These are phyloP conservation scores for Coelastrella sp. DNA, from an alignment of 139 green algal species.

Conservation along the genomic window DNA sequence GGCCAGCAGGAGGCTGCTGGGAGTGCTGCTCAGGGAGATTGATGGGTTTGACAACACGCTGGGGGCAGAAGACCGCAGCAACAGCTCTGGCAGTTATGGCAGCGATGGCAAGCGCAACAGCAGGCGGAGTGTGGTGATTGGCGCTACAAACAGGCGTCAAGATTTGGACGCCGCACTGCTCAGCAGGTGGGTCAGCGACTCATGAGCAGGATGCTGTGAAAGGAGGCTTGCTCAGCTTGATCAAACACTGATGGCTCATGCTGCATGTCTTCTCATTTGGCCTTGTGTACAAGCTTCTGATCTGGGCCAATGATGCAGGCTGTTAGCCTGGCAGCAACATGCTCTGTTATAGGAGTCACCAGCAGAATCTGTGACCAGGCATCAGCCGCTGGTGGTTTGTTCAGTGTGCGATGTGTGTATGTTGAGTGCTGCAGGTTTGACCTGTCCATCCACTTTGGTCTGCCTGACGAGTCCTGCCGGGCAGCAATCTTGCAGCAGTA, in stretches of 20 bases:
- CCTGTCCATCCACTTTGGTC: slow-evolving; percentile 72
- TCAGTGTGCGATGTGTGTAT: too few species aligned
- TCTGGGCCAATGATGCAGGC: too few species aligned
- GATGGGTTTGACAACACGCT: slow-evolving; percentile 69
- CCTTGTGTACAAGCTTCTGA: too few species aligned
- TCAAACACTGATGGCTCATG: too few species aligned
- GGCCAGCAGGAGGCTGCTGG: slow-evolving; percentile 85
- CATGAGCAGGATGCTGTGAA: background rate
- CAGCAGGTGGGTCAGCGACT: slow-evolving; percentile 60
- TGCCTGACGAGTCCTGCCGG: slow-evolving; percentile 75
- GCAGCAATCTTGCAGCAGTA: slow-evolving; percentile 84
- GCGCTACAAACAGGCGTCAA: slow-evolving; percentile 88
- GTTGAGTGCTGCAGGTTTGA: slow-evolving; percentile 10
- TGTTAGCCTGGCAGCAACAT: too few species aligned
- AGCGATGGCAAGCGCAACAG: slow-evolving; percentile 1
- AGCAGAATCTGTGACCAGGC: too few species aligned
- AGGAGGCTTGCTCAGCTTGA: too few species aligned
- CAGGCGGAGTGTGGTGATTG: slow-evolving; percentile 80
- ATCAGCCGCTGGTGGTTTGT: too few species aligned
- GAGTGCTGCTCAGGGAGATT: slow-evolving; percentile 91
- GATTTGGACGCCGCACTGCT: slow-evolving; percentile 92
- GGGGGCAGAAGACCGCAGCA: slow-evolving; percentile 20
- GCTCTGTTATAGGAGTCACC: too few species aligned
- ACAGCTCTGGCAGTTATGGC: background rate
- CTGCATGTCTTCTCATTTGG: too few species aligned